Evolutionary conservation across 2,329 filamentous ascomycete genomes (phyloP), one percentile per base, ranked within the genome.

Genomic region (Fusarium multiceps): DNA sequence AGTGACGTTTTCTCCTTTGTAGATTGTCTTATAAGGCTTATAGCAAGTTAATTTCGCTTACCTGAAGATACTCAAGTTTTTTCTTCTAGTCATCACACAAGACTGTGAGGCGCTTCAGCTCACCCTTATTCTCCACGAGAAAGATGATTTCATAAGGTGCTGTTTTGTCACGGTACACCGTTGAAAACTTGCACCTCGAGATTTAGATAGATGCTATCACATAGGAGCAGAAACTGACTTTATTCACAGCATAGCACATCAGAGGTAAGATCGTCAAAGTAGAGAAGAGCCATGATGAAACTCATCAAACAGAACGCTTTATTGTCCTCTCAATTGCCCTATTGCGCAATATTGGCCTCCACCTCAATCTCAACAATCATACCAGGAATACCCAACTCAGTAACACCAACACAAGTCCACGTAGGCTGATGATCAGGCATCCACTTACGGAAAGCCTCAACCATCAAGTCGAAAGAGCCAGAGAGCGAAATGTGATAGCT

Each of bases 281-380:
- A n/a, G 6, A 6, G 2, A 18, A 11, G 14, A 10, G 5, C 4
- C 1, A 9, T 7, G 5, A 8, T 23, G 30, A 2, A 32, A 16
- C 20, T 6, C 12, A 11, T 20, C 0, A n/a, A 14, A 25, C 27
- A 28, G 5, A 25, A 20, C 18, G 13, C 49, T 42, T 21, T 6
- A 13, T 27, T 41, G 21, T 41, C 28, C 3, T 6, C 12, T 41
- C 3, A 16, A 9, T 1, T 10, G 9, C 12, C 6, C 12, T 51
- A 64, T 46, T 68, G 27, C n/a, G 49, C 41, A 55, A 69, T 30
- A 12, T 55, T 57, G n/a, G 86, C 85, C 11, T 79, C 78, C 12
- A 87, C 86, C 75, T 90, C 87, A 75, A 90, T 86, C 78, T 90
- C 87, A 5, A 90, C 81, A 23, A 79, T 75, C 87, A 90, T 90